Evolutionary conservation across 108 stramenopile genomes (phyloP), one percentile per base, ranked within the genome.

Genomic region (Schizochytrium sp.): DNA sequence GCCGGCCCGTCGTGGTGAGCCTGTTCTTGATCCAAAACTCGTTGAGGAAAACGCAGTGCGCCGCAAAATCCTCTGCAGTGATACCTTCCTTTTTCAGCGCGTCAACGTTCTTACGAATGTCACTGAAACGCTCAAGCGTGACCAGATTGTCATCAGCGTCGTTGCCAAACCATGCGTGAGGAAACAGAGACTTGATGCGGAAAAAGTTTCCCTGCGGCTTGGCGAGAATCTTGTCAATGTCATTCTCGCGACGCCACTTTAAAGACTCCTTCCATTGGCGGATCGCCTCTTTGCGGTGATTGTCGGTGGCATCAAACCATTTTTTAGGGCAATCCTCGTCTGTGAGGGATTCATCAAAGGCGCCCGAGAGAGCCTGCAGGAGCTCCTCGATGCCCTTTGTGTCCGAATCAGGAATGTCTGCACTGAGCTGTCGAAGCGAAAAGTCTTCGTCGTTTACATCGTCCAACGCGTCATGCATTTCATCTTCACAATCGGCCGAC

Each of bases 281-380:
- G 18, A 83, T 6, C 3, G 76, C 76, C 16, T 83, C 76, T 23
- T 83, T 83, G n/a, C 51, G 48, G 76, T 83, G 44, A 12, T 53
- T 53, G 76, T 83, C 76, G 12, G 76, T 83, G 51, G 76, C 76
- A 34, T 83, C 76, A 34, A 53, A 83, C 76, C 76, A 83, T 45
- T 83, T 83, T 83, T 83, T 47, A 12, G 76, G 76, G 23, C 45
- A 53, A 2, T 83, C 23, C 16, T 1, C 51, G 2, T 83, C 76
- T 6, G 45, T 47, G 12, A 83, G n/a, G 6, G 18, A 45, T 4
- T 83, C 76, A 23, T 83, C 76, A 34, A 83, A 83, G 76, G 76
- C 76, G n/a, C 76, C 76, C 45, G 45, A 53, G 12, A 83, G 51
- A 12, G 76, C 76, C 48, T 47, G 51, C 48, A 83, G 19, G 25